Percentiles rank a stretch among this genome's conserved stretches.
Evolutionary conservation across 2,329 filamentous ascomycete species (phyloP).

Genomic region (Fusarium bulbicola): DNA sequence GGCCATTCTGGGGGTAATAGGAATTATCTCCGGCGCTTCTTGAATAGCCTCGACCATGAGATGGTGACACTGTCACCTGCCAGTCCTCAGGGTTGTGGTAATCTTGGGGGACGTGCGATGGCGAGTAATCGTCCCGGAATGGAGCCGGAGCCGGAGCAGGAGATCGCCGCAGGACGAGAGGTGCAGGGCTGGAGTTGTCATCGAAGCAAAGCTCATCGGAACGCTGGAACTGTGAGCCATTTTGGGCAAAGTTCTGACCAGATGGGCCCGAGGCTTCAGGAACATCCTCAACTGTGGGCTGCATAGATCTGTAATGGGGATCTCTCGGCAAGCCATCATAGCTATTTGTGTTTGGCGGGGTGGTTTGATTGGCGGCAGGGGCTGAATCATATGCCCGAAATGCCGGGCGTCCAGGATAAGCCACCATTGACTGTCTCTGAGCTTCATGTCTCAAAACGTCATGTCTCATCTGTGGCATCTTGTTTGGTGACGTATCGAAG

Average conservation of each 20-base stretch:
- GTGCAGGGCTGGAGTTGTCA: slow-evolving; percentile 53
- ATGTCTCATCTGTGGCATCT: slow-evolving; percentile 62
- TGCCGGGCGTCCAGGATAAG: slow-evolving; percentile 63
- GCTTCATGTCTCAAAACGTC: slow-evolving; percentile 67
- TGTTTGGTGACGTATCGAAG: slow-evolving; percentile 54
- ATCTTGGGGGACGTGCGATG: slow-evolving; percentile 30
- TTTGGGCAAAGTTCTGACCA: slow-evolving; percentile 42
- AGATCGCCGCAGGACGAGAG: slow-evolving; percentile 54
- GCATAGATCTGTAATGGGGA: slow-evolving; percentile 61
- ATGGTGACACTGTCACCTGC: slow-evolving; percentile 45
- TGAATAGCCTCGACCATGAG: slow-evolving; percentile 48
- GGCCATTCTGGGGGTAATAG: slow-evolving; percentile 45
- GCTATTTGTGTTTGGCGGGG: slow-evolving; percentile 40
- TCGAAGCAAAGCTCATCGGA: slow-evolving; percentile 54
- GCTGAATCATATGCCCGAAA: slow-evolving; percentile 63
- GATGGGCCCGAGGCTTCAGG: slow-evolving; percentile 59
- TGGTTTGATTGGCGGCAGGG: slow-evolving; percentile 47
- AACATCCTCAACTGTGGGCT: slow-evolving; percentile 71
- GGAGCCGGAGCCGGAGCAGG: slow-evolving; percentile 37
- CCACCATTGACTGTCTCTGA: slow-evolving; percentile 60
- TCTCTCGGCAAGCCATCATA: slow-evolving; percentile 55
- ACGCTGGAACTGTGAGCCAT: slow-evolving; percentile 35
- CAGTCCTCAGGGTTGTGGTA: slow-evolving; percentile 39
- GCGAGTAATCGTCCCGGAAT: slow-evolving; percentile 38
- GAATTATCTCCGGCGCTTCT: slow-evolving; percentile 45